A percentile compares a stretch with the other conserved stretches of the same genome.
Evolutionary conservation across 1,139 yeast genomes (phyloP).

Genomic region (Pichia inconspicua): DNA sequence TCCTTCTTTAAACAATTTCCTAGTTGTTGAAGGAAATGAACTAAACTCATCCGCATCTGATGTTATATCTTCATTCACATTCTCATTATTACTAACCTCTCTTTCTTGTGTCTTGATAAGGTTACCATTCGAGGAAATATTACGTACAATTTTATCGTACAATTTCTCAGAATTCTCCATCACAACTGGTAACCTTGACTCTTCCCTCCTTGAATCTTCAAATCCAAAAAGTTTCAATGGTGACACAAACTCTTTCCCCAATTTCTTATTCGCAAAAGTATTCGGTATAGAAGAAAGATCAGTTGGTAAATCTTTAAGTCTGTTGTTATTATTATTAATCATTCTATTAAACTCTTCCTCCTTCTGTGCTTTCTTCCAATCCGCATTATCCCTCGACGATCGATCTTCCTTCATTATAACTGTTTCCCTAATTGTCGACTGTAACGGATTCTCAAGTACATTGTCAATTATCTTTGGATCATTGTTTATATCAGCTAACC

Average conservation of each 20-base stretch:
- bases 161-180: slow-evolving; percentile 10
- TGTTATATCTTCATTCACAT: slow-evolving; percentile 19
- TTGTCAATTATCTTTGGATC: background rate
- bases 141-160: slow-evolving; percentile 9
- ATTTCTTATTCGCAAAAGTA: slow-evolving; percentile 23
- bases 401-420: slow-evolving; percentile 17
- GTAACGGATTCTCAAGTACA: slow-evolving; percentile 7
- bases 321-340: slow-evolving; percentile 13
- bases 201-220: background rate
- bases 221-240: slow-evolving; percentile 25
- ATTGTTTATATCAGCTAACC: background rate
- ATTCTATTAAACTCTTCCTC: slow-evolving; percentile 17
- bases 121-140: slow-evolving; percentile 7
- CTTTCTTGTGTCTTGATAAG: background rate
- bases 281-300: slow-evolving; percentile 19
- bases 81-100: slow-evolving; percentile 5
- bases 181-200: slow-evolving; percentile 3
- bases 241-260: slow-evolving; percentile 12
- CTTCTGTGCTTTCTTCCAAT: slow-evolving; percentile 23
- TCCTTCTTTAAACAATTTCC: slow-evolving; percentile 18
- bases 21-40: slow-evolving; percentile 18
- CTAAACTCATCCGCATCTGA: slow-evolving; percentile 24
- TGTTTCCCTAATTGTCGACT: slow-evolving; percentile 18
- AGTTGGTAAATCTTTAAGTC: slow-evolving; percentile 17
- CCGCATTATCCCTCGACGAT: slow-evolving; percentile 20